These are phyloP conservation scores for Arabidopsis arenosa DNA, from an alignment of 345 rosid genomes.

Conservation along the genomic window DNA sequence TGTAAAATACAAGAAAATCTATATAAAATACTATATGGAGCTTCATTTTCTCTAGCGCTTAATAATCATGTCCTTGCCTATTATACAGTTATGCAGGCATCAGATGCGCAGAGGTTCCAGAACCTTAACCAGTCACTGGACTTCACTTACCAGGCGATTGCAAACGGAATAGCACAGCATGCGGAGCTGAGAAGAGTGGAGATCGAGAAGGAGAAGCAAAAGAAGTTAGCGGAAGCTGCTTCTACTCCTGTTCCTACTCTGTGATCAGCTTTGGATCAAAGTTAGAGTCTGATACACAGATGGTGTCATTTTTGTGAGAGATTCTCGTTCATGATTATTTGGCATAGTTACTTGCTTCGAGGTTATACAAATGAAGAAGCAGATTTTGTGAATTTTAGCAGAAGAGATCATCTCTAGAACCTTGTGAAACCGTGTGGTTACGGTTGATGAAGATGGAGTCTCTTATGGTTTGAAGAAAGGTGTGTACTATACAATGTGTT, in stretches of 20 bases:
- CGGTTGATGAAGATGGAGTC: conserved; percentile 37
- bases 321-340: conserved; percentile 23
- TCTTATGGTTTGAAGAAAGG: conserved; percentile 35
- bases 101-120: conserved; percentile 81
- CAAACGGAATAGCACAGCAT: conserved; percentile 88
- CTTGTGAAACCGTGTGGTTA: conserved; percentile 36
- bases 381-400: conserved; percentile 23
- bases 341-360: conserved; percentile 25
- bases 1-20: background rate
- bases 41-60: conserved; percentile 4
- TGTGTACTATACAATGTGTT: conserved; percentile 15
- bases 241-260: conserved; percentile 17
- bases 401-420: background rate
- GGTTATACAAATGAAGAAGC: conserved; percentile 36
- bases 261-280: conserved; percentile 30
- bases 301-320: conserved; percentile 41
- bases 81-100: conserved; percentile 70
- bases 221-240: conserved; percentile 59
- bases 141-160: conserved; percentile 84
- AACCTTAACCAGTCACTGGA: conserved; percentile 82
- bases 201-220: conserved; percentile 88
- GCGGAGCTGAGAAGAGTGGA: conserved; percentile 92
- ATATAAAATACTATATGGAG: background rate
- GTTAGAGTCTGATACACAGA: conserved; percentile 8
- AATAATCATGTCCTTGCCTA: background rate